Evolutionary conservation across 768 basidiomycete genomes (phyloP), one percentile per base, ranked within the genome.

Genomic region (Psilocybe sp.): DNA sequence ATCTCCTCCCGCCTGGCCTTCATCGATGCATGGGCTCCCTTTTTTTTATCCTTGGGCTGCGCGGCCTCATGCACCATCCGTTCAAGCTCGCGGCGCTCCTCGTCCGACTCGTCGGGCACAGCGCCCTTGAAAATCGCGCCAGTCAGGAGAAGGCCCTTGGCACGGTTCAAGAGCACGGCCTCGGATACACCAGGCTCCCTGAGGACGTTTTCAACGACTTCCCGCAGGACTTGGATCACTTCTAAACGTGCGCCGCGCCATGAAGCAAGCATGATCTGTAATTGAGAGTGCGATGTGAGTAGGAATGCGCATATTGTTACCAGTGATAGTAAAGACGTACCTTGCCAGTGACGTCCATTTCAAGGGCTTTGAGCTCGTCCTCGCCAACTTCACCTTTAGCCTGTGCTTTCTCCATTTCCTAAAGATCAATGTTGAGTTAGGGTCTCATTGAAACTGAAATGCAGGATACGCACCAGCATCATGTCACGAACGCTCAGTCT

Each of bases 161-260:
- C 97, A 41, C 97, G 82, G 56, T 88, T 87, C 47, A 86, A 66
- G 16, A 95, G 72, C 1, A 86, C 78, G 11, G 73, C 65, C 16
- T 98, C 94, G 0, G 86, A 72, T 23, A 81, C 80, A 9, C 82
- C 80, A 23, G 81, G 81, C 47, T 94, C 92, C 65, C 87, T 89
- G 53, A 98, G 75, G 8, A 93, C 93, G 50, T 84, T 81, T 49
- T 96, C 93, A 40, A 89, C 81, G 20, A 90, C 68, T 75, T 91
- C 85, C 44, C 92, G 80, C 42, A 96, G 75, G 12, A 98, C 92
- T 60, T 92, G 89, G 16, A 89, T 80, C 37, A 98, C 93, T 70
- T 99, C 97, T 63, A 98, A 83, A 46, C 95, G 84, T 3, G 95
- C 96, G 12, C 96, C 97, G 50, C 94, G 85, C 97, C 97, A 99